phyloP scores from a whole-genome alignment of 2,329 filamentous ascomycete species.

The Monilinia laxa region DNA sequence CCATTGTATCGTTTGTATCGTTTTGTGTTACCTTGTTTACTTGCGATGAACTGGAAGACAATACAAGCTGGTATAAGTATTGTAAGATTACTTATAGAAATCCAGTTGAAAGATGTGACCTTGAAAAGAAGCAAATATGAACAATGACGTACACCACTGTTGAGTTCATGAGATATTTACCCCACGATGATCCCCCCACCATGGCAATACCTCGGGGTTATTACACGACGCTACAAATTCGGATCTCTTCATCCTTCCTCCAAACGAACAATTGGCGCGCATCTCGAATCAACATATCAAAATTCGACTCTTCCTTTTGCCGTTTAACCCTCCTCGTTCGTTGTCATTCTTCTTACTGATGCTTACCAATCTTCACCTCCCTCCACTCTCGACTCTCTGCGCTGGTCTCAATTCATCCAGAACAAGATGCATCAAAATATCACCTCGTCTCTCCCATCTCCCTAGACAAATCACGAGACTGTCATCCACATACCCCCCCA shows the following conservation, averaged over 20 bases:
- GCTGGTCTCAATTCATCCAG: background rate
- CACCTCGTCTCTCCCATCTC: background rate
- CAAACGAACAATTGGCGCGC: background rate
- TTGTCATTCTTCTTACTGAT: background rate
- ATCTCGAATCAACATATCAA: background rate
- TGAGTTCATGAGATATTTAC: slow-evolving; percentile 4
- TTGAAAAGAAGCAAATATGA: background rate
- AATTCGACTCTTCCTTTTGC: background rate
- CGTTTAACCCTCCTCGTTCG: background rate
- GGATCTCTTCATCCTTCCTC: background rate
- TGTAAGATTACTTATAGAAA: background rate
- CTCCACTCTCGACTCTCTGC: background rate
- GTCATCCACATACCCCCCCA: background rate
- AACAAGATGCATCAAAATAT: background rate
- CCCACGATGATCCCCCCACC: background rate
- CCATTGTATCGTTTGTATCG: slow-evolving; percentile 28
- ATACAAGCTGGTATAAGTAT: background rate
- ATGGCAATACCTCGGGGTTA: background rate
- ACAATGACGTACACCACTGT: slow-evolving; percentile 8
- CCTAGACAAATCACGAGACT: background rate
- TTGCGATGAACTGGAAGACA: background rate
- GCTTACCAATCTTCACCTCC: background rate
- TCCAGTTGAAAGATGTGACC: background rate
- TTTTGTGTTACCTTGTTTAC: background rate
- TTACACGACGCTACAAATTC: background rate